phyloP scores from a whole-genome alignment of 2,329 filamentous ascomycete species.

The Alternaria dauci region DNA sequence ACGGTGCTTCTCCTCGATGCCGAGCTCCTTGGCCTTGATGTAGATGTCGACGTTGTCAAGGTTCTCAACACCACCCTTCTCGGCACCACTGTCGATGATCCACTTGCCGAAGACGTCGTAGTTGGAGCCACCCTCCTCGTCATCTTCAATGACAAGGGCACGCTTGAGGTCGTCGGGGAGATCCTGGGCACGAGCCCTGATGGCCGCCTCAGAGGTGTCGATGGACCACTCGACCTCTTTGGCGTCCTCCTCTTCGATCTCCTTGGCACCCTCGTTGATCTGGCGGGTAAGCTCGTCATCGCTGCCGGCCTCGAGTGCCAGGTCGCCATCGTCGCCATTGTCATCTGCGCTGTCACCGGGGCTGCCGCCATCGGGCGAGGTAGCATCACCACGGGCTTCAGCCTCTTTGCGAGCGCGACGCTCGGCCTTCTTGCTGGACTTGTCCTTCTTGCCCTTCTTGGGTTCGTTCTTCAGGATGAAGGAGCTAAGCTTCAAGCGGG shows the following conservation, averaged over 20 bases:
- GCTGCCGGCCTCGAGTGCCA: slow-evolving; percentile 75
- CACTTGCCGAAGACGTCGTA: slow-evolving; percentile 95
- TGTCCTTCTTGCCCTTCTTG: slow-evolving; percentile 96
- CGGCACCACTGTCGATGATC: slow-evolving; percentile 79
- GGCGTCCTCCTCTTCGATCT: slow-evolving; percentile 75
- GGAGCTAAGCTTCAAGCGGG: slow-evolving; percentile 92
- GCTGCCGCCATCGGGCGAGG: slow-evolving; percentile 64
- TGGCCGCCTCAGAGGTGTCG: slow-evolving; percentile 93
- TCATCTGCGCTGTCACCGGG: slow-evolving; percentile 73
- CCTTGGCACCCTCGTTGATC: slow-evolving; percentile 72
- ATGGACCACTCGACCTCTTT: slow-evolving; percentile 95
- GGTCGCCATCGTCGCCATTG: slow-evolving; percentile 70
- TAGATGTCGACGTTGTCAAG: slow-evolving; percentile 92
- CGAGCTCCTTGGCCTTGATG: slow-evolving; percentile 94
- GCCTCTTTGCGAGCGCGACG: slow-evolving; percentile 85
- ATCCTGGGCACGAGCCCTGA: slow-evolving; percentile 91
- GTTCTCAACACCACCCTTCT: slow-evolving; percentile 75
- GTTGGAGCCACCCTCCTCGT: slow-evolving; percentile 78
- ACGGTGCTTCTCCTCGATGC: slow-evolving; percentile 93
- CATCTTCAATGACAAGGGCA: slow-evolving; percentile 83
- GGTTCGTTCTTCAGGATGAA: slow-evolving; percentile 97
- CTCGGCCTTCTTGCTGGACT: slow-evolving; percentile 86
- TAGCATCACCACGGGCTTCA: slow-evolving; percentile 64
- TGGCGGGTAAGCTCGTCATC: slow-evolving; percentile 90
- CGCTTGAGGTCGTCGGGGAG: slow-evolving; percentile 96